Evolutionary conservation across 2,329 filamentous ascomycete genomes (phyloP), one percentile per base, ranked within the genome.

Genomic region (Clonostachys byssicola): DNA sequence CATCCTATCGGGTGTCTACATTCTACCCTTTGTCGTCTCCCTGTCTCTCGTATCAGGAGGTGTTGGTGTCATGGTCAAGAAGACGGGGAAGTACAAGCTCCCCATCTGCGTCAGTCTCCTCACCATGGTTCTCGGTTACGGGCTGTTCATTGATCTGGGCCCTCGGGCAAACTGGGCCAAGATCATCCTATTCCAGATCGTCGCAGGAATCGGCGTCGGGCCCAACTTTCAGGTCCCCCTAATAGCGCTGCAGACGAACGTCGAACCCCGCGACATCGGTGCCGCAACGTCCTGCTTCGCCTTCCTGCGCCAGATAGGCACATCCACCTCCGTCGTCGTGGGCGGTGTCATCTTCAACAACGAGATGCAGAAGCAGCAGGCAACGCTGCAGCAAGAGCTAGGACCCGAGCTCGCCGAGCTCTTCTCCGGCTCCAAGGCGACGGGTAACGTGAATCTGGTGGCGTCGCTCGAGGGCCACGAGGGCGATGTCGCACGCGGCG

Each of bases 321-420:
- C 83, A 0, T 77, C 83, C 3, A 77, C 85, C 17, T 83, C 82
- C 1, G 77, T 90, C 45, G 86, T 89, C 2, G 73, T 91, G 38
- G 88, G 88, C 20, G 83, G 86, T n/a, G 86, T 89, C 42, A 77
- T 92, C 36, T 91, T 92, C 67, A 84, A 89, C 65, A 91, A 92
- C 60, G 70, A 77, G 49, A 88, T 90, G 82, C 67, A 80, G 52
- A 71, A 70, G 42, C 77, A 81, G 54, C 70, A 74, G 30, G 57
- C 66, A 5, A 57, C 59, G 9, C 72, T 88, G 33, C 63, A 67
- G 18, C 56, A 65, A 33, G 63, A 75, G 5, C 71, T 88, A 0
- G 77, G 77, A 1, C 65, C 65, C 0, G 58, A 76, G 4, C 65
- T 75, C 1, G 81, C 81, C 1, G 54, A 61, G 5, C 57, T 70